phyloP scores from a whole-genome alignment of 2,329 filamentous ascomycete genomes.

The Tolypocladium amazonense region DNA sequence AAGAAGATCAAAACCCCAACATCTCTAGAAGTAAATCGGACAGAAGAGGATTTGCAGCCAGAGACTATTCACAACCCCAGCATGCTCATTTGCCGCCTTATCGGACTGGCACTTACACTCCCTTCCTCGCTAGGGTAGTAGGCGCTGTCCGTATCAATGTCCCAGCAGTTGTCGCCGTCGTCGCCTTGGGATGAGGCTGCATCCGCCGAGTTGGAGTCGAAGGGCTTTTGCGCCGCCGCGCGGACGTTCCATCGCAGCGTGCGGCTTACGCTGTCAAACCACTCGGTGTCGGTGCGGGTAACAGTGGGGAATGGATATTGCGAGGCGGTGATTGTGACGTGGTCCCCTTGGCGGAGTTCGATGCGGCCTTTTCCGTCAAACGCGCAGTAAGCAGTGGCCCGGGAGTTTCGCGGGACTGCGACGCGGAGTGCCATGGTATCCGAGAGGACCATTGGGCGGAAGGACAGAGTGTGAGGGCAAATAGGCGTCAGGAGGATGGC shows the following conservation, averaged over 20 bases:
- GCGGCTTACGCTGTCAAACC: slow-evolving; percentile 91
- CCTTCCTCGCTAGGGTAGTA: slow-evolving; percentile 65
- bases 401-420: slow-evolving; percentile 71
- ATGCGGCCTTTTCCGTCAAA: slow-evolving; percentile 96
- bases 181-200: slow-evolving; percentile 35
- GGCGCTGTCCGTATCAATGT: slow-evolving; percentile 83
- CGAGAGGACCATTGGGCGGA: slow-evolving; percentile 94
- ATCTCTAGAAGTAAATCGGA: not conserved
- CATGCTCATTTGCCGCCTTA: slow-evolving; percentile 64
- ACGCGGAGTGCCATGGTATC: slow-evolving; percentile 90
- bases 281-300: slow-evolving; percentile 78
- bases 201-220: slow-evolving; percentile 40
- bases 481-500: slow-evolving; percentile 95
- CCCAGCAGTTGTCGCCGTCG: slow-evolving; percentile 60
- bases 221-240: slow-evolving; percentile 85
- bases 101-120: slow-evolving; percentile 54
- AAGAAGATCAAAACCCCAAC: not conserved
- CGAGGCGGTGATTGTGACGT: slow-evolving; percentile 90
- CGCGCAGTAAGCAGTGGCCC: slow-evolving; percentile 89
- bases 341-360: slow-evolving; percentile 85
- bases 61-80: slow-evolving; percentile 32
- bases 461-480: slow-evolving; percentile 92
- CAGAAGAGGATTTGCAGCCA: not conserved
- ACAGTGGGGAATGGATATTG: slow-evolving; percentile 98
- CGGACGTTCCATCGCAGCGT: slow-evolving; percentile 93